Percentiles rank a stretch among this genome's conserved stretches.
Conservation (phyloP, 495 filamentous ascomycete genomes). For the Aspergillus incahuasiensis region DNA sequence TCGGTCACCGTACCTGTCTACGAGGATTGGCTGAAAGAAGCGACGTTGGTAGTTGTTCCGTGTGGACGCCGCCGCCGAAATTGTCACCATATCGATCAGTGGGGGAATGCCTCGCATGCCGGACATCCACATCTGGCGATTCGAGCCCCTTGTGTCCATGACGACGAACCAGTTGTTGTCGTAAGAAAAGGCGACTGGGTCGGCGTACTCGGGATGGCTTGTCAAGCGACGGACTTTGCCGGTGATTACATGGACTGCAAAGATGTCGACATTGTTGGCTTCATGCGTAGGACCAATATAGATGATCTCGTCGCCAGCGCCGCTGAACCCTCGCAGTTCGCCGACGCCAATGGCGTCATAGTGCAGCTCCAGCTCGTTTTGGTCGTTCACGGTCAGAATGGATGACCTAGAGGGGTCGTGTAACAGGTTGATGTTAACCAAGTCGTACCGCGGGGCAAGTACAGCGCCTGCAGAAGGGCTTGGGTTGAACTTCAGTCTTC, state of each 20-base stretch:
- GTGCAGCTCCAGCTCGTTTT: slow-evolving; percentile 11
- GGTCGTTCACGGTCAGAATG: neutral
- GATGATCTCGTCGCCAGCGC: slow-evolving; percentile 17
- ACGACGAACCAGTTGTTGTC: slow-evolving; percentile 21
- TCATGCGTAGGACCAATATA: slow-evolving; percentile 21
- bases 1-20: slow-evolving; percentile 19
- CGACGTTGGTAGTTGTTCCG: slow-evolving; percentile 22
- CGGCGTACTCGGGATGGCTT: slow-evolving; percentile 23
- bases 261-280: slow-evolving; percentile 24
- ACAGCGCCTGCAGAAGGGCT: slow-evolving; percentile 10
- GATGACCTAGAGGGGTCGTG: slow-evolving; percentile 1
- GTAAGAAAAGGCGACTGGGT: slow-evolving; percentile 20
- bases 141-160: slow-evolving; percentile 20
- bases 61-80: slow-evolving; percentile 14
- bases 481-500: slow-evolving; percentile 21
- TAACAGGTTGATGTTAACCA: slow-evolving; percentile 20
- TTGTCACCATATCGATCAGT: slow-evolving; percentile 15
- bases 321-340: slow-evolving; percentile 23
- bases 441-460: slow-evolving; percentile 18
- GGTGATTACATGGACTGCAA: slow-evolving; percentile 19
- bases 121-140: slow-evolving; percentile 23
- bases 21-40: slow-evolving; percentile 22
- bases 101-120: slow-evolving; percentile 22
- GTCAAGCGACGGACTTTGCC: slow-evolving; percentile 22
- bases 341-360: slow-evolving; percentile 17